Percentiles rank a stretch among this genome's conserved stretches.
phyloP scores from a whole-genome alignment of 345 rosid genomes.

The Anacardium occidentale region DNA sequence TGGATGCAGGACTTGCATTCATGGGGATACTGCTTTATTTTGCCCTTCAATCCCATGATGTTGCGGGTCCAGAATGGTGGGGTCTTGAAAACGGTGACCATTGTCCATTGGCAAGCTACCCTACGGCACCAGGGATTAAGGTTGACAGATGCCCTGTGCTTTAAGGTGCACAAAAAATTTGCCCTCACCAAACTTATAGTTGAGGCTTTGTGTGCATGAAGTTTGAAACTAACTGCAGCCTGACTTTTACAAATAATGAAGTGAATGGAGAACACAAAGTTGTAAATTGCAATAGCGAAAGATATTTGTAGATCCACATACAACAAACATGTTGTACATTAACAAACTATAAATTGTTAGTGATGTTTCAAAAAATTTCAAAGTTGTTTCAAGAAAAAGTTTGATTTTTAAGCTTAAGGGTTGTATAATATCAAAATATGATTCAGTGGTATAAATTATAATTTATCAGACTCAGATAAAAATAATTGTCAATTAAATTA shows the following conservation, averaged over 20 bases:
- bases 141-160: constrained; percentile 41
- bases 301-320: neutral
- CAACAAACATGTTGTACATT: neutral
- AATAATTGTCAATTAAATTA: constrained; percentile 15
- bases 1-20: constrained; percentile 61
- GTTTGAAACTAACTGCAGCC: neutral
- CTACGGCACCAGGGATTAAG: constrained; percentile 41
- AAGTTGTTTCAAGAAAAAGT: neutral
- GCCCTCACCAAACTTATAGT: neutral
- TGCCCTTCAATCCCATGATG: constrained; percentile 31
- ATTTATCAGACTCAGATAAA: neutral
- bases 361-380: neutral
- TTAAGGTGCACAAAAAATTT: neutral
- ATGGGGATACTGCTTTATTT: constrained; percentile 40
- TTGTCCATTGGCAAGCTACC: constrained; percentile 45
- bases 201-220: neutral
- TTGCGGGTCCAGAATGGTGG: constrained; percentile 52
- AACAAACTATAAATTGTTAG: neutral
- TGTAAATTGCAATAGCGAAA: neutral
- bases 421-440: neutral
- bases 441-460: neutral
- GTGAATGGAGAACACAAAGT: neutral
- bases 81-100: constrained; percentile 46
- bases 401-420: neutral
- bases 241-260: neutral